Conservation (phyloP, 2,329 filamentous ascomycete genomes). For the Pyricularia pennisetigena region DNA sequence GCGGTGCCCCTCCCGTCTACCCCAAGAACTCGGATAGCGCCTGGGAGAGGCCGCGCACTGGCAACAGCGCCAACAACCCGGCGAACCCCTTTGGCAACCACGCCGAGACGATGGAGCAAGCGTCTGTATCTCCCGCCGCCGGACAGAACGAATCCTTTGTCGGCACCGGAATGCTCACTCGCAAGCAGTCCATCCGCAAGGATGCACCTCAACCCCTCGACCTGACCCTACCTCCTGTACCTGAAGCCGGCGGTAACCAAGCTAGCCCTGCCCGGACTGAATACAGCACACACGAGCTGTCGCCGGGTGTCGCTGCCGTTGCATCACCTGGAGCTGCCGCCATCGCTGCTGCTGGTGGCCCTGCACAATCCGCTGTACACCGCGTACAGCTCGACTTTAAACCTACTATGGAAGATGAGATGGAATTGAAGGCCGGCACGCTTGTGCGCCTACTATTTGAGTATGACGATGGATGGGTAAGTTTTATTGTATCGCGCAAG, state of each 20-base stretch:
- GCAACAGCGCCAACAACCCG: conserved; percentile 27
- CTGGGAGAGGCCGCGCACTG: conserved; percentile 36
- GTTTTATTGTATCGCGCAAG: conserved; percentile 21
- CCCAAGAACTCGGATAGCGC: conserved; percentile 18
- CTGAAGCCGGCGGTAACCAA: conserved; percentile 26
- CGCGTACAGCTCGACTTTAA: conserved; percentile 92
- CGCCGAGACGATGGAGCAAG: conserved; percentile 35
- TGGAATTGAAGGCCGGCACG: conserved; percentile 71
- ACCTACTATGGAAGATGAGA: conserved; percentile 85
- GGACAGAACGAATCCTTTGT: conserved; percentile 28
- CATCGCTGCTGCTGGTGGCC: conserved; percentile 53
- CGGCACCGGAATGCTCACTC: conserved; percentile 28
- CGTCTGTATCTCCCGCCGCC: conserved; percentile 24
- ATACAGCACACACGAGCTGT: conserved; percentile 46
- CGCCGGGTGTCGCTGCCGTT: conserved; percentile 32
- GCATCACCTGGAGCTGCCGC: conserved; percentile 44
- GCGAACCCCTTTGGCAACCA: conserved; percentile 64
- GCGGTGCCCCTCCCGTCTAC: background rate
- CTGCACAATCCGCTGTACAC: conserved; percentile 59
- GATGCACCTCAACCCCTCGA: conserved; percentile 41
- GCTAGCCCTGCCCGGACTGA: conserved; percentile 55
- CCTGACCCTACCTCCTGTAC: conserved; percentile 35
- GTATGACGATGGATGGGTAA: conserved; percentile 97
- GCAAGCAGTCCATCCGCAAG: conserved; percentile 48
- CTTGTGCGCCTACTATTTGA: conserved; percentile 85